A percentile compares a stretch with the other conserved stretches of the same genome.
Conservation (phyloP, 2,329 filamentous ascomycete species). For the Sphaerulina vaccinii region DNA sequence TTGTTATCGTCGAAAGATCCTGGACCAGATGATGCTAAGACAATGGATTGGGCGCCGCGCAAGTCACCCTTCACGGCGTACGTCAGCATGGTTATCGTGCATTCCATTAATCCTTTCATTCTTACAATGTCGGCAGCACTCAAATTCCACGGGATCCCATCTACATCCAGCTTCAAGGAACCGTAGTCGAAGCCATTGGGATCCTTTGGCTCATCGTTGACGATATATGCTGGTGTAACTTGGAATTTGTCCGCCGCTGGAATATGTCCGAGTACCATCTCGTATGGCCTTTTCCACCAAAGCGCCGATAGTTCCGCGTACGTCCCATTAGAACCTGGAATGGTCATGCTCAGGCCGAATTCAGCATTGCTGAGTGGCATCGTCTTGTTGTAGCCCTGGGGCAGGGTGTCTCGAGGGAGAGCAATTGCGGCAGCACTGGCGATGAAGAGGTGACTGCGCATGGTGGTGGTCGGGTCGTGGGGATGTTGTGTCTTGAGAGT, state of each 20-base stretch:
- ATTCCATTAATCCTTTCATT: not conserved
- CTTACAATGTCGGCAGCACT: slow-evolving; percentile 10
- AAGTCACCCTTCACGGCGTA: not conserved
- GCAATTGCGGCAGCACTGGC: not conserved
- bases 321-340: slow-evolving; percentile 12
- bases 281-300: slow-evolving; percentile 13
- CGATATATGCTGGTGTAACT: slow-evolving; percentile 16
- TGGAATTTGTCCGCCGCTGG: slow-evolving; percentile 14
- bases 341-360: slow-evolving; percentile 15
- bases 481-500: too few relatives aligned
- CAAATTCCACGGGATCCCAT: slow-evolving; percentile 13
- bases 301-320: slow-evolving; percentile 11
- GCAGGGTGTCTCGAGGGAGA: not conserved
- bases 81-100: not conserved
- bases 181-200: slow-evolving; percentile 6
- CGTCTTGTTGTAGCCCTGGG: not conserved
- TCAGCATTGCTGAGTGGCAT: slow-evolving; percentile 11
- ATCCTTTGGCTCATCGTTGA: not conserved
- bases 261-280: not conserved
- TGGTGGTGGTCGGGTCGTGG: slow-evolving; percentile 1
- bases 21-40: too few relatives aligned
- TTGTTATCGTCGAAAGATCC: too few relatives aligned
- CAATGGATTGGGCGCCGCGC: not conserved
- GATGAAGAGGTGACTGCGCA: slow-evolving; percentile 1
- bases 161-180: slow-evolving; percentile 16